These are phyloP conservation scores for Debaryomyces maramus DNA, from an alignment of 805 yeast genomes.

Conservation along the genomic window DNA sequence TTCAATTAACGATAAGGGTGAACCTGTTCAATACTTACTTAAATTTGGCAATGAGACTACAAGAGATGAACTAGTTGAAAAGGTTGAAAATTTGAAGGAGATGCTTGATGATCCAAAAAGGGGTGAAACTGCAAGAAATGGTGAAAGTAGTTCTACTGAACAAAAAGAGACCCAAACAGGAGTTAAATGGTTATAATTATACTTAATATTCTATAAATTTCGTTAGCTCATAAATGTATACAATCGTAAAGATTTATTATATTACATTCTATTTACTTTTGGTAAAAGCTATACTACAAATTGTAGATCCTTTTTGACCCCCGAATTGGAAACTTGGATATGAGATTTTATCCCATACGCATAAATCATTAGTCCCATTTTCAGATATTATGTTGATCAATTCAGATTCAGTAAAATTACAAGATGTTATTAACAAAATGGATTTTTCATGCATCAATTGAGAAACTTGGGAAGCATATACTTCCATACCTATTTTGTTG, in stretches of 20 bases:
- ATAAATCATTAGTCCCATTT: constrained; percentile 42
- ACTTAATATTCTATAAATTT: not conserved
- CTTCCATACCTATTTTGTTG: constrained; percentile 49
- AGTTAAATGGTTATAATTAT: constrained; percentile 1
- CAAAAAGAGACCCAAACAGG: not conserved
- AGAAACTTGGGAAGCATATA: constrained; percentile 62
- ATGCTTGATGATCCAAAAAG: not conserved
- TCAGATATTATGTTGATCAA: constrained; percentile 53
- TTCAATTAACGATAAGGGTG: constrained; percentile 59
- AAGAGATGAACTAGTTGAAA: constrained; percentile 57
- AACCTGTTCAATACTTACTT: constrained; percentile 81
- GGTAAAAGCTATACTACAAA: constrained; percentile 81
- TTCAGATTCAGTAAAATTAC: constrained; percentile 89
- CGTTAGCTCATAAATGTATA: not conserved
- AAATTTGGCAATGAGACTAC: constrained; percentile 64
- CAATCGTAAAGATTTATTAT: too few relatives aligned
- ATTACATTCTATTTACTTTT: constrained; percentile 30
- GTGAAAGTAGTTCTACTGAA: not conserved
- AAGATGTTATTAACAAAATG: constrained; percentile 76
- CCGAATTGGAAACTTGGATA: constrained; percentile 90
- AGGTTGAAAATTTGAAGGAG: constrained; percentile 39
- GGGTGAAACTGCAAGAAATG: not conserved
- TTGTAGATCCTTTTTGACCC: constrained; percentile 83
- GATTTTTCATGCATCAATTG: constrained; percentile 57
- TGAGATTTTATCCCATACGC: constrained; percentile 62